Conservation (phyloP, 2,329 filamentous ascomycete species). For the Mollisiaceae sp. region DNA sequence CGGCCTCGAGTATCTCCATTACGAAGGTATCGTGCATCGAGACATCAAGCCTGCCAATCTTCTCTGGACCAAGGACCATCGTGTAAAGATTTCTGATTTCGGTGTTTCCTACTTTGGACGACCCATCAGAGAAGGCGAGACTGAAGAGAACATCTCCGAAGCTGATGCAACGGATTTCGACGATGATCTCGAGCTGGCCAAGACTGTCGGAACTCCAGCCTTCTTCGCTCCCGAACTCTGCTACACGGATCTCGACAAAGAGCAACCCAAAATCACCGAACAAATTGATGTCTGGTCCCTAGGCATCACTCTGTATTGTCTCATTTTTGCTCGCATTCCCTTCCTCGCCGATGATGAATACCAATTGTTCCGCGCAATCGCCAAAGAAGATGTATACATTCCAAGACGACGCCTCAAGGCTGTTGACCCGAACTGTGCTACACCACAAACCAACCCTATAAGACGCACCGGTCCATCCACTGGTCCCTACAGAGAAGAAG, state of each 20-base stretch:
- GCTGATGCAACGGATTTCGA: constrained; percentile 87
- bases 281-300: constrained; percentile 98
- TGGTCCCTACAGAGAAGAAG: constrained; percentile 75
- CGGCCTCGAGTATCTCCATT: constrained; percentile 91
- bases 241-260: constrained; percentile 76
- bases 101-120: constrained; percentile 96
- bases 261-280: constrained; percentile 80
- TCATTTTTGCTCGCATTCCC: constrained; percentile 91
- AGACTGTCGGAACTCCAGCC: constrained; percentile 95
- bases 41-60: constrained; percentile 92
- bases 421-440: constrained; percentile 64
- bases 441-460: constrained; percentile 59
- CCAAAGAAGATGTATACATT: constrained; percentile 90
- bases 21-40: constrained; percentile 82
- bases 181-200: constrained; percentile 93
- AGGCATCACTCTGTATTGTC: constrained; percentile 93
- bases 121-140: constrained; percentile 81
- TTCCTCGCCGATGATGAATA: constrained; percentile 93
- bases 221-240: constrained; percentile 98
- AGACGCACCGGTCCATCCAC: constrained; percentile 49
- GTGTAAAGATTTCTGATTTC: constrained; percentile 98
- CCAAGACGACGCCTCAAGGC: constrained; percentile 82
- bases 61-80: constrained; percentile 81
- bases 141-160: constrained; percentile 75
- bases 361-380: constrained; percentile 89